Conservation (phyloP, 1,284 basidiomycete species). For the Leucoagaricus sp. region DNA sequence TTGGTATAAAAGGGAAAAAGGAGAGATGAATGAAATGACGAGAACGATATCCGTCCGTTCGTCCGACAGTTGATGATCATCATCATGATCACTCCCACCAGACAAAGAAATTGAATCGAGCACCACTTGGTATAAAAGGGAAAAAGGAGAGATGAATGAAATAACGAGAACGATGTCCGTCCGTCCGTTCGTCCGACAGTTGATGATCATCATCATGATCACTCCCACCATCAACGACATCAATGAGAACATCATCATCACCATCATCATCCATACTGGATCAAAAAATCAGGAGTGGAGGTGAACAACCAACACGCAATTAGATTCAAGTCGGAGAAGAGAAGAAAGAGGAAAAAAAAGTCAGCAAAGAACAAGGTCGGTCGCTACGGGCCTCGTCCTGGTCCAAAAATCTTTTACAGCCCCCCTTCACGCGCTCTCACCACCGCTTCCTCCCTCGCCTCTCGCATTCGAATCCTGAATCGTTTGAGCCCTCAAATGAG, state of each 20-base stretch:
- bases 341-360: neutral
- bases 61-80: too few species aligned
- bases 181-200: too few species aligned
- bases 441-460: neutral
- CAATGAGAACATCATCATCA: too few species aligned
- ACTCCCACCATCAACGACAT: neutral
- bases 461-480: conserved; percentile 11
- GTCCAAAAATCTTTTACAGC: neutral
- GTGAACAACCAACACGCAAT: too few species aligned
- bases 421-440: conserved; percentile 3
- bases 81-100: neutral
- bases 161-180: too few species aligned
- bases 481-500: conserved; percentile 10
- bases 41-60: too few species aligned
- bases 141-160: neutral
- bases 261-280: too few species aligned
- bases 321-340: neutral
- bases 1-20: neutral
- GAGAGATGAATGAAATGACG: neutral
- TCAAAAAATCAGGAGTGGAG: too few species aligned
- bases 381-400: too few species aligned
- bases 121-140: neutral
- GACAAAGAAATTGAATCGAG: neutral
- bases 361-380: neutral
- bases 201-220: neutral